Evolutionary conservation across 2,329 filamentous ascomycete genomes (phyloP).

Genomic region (Scedosporium boydii): DNA sequence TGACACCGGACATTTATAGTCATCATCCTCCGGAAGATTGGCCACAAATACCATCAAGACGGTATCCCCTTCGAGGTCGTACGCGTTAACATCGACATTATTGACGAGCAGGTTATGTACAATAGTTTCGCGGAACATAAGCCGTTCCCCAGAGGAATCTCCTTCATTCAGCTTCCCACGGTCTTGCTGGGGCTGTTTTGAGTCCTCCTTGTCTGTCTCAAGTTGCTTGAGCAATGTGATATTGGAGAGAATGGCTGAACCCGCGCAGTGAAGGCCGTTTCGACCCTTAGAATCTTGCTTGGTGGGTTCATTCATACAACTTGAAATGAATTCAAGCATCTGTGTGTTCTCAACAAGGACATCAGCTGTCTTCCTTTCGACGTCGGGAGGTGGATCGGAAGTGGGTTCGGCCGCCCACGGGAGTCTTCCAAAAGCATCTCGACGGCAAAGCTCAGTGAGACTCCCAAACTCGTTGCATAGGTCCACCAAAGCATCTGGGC

Average conservation of each 20-base stretch:
- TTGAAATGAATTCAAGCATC: no score
- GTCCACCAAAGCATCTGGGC: no score
- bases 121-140: slow-evolving; percentile 18
- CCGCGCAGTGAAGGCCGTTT: slow-evolving; percentile 50
- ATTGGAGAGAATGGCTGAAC: slow-evolving; percentile 36
- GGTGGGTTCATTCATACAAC: no score
- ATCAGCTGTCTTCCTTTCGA: slow-evolving; percentile 15
- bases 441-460: no score
- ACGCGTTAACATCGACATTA: slow-evolving; percentile 40
- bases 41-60: slow-evolving; percentile 46
- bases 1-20: slow-evolving; percentile 33
- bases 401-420: no score
- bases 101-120: slow-evolving; percentile 22
- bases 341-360: slow-evolving; percentile 12
- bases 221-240: slow-evolving; percentile 26
- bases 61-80: slow-evolving; percentile 41
- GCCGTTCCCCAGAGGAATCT: slow-evolving; percentile 22
- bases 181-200: slow-evolving; percentile 9
- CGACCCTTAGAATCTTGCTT: slow-evolving; percentile 32
- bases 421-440: no score
- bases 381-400: no score
- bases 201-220: slow-evolving; percentile 15
- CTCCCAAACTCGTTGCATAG: no score
- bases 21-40: slow-evolving; percentile 39
- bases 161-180: slow-evolving; percentile 9